Evolutionary conservation across 441 rosid species (phyloP), one percentile per base, ranked within the genome.

Genomic region (Pelargonium australe): DNA sequence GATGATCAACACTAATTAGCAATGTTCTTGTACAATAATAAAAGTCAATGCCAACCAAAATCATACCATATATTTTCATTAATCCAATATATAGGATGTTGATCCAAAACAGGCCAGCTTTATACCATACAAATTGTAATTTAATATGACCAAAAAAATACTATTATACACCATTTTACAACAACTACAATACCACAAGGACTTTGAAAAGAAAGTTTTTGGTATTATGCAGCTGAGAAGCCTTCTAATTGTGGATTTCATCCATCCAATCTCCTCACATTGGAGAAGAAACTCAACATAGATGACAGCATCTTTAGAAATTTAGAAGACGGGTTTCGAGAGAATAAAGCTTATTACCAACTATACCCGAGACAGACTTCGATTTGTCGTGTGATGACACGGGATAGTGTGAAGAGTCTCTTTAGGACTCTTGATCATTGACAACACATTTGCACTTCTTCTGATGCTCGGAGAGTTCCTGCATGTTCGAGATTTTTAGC

Each of bases 401-500:
- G 34, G 34, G 34, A 28, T 28, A 28, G 34, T 28, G 34, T 28
- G 34, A 28, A 28, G 34, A 28, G 34, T 28, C 34, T 6, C 14
- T 53, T 19, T 53, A 53, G 20, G 19, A 14, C 16, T 19, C 60
- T 53, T 53, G 60, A 53, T 85, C 86, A 75, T 79, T 81, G 31
- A 74, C 81, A 64, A 67, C 73, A 81, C 93, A 90, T 67, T 49
- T 84, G 89, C 96, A 90, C 70, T 76, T 82, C 80, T 72, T 83
- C 76, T 85, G 89, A 70, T 78, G 86, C 78, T 87, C 93, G 0
- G 88, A 80, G 67, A 90, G 86, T 64, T 89, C 96, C 96, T 89
- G 86, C 80, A 71, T 19, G 43, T 70, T 72, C 28, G 65, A 75
- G 20, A 58, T 34, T 70, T 64, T 70, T 68, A 61, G 12, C 37